Evolutionary conservation across 2,329 filamentous ascomycete genomes (phyloP).

Genomic region (Bipolaris sorokiniana): DNA sequence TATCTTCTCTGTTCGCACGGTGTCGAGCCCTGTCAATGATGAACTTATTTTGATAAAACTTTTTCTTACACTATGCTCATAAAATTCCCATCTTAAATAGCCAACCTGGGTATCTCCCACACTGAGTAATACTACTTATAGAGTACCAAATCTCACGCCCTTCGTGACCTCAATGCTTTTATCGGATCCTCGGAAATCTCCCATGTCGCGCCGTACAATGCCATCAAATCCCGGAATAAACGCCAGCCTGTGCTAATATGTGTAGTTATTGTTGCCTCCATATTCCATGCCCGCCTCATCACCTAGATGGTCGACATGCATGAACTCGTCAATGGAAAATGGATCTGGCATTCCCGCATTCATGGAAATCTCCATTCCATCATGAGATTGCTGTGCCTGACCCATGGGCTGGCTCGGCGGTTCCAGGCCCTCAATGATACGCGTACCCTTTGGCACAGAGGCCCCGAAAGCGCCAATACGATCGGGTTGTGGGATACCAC

Average conservation of each 20-base stretch:
- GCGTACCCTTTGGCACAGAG: slow-evolving; percentile 48
- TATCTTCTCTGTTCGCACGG: too few relatives aligned
- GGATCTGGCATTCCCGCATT: slow-evolving; percentile 13
- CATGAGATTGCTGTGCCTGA: slow-evolving; percentile 18
- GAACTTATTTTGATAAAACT: background rate
- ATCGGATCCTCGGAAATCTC: background rate
- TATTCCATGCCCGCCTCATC: slow-evolving; percentile 29
- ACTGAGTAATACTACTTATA: background rate
- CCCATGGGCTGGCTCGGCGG: slow-evolving; percentile 17
- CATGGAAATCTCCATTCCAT: slow-evolving; percentile 22
- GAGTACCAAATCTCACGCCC: background rate
- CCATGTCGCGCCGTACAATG: slow-evolving; percentile 1
- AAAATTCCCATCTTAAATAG: background rate
- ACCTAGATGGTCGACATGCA: slow-evolving; percentile 51
- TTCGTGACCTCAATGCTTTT: background rate
- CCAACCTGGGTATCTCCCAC: slow-evolving; percentile 4
- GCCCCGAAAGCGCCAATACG: slow-evolving; percentile 52
- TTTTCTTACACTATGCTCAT: background rate
- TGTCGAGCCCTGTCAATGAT: background rate
- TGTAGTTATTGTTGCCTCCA: slow-evolving; percentile 3
- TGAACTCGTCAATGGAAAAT: slow-evolving; percentile 49
- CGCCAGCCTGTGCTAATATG: slow-evolving; percentile 6
- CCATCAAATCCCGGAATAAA: background rate
- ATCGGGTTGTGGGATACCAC: slow-evolving; percentile 39
- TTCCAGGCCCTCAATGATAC: slow-evolving; percentile 50